Evolutionary conservation across 148 eudicot genomes (phyloP), one percentile per base, ranked within the genome.

Genomic region (Cornus suecica): DNA sequence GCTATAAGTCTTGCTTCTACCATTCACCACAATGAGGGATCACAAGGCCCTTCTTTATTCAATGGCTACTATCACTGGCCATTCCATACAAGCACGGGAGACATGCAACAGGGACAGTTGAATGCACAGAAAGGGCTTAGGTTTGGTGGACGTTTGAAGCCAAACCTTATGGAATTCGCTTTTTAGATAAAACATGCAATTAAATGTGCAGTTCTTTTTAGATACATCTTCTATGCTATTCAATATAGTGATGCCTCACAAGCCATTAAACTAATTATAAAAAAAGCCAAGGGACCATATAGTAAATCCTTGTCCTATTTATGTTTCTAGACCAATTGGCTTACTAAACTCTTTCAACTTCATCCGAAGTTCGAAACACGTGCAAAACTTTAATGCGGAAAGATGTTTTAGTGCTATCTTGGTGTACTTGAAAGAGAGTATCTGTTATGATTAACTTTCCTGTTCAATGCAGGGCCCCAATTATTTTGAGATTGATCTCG

Each of bases 401-500:
- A 2, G 5, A 32, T 5, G 5, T 37, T 8, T 37, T 37, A 6
- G 8, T 37, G 9, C 4, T 10, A 37, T 37, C 7, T 37, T 37
- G 42, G 9, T 37, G 8, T 37, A 37, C 42, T 37, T 37, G 42
- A 37, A 48, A 48, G 54, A 48, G 13, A 45, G 51, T 45, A 32
- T 37, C 7, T 52, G 26, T 1, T 62, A 41, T 61, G 68, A 63
- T 63, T 20, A 54, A 22, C 16, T 51, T 77, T 65, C 23, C 18
- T 64, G 10, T 80, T 27, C 56, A 26, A 26, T 64, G 65, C 85
- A 93, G 98, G 98, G 98, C 0, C 77, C 90, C 22, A 86, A 86
- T 72, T 93, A 93, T 88, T 93, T 93, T 70, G 96, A 93, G 79
- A 83, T 93, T 79, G 98, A 93, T 73, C 88, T 93, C 68, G 98